phyloP scores from a whole-genome alignment of 2,329 filamentous ascomycete genomes.

The Fusarium mexicanum region DNA sequence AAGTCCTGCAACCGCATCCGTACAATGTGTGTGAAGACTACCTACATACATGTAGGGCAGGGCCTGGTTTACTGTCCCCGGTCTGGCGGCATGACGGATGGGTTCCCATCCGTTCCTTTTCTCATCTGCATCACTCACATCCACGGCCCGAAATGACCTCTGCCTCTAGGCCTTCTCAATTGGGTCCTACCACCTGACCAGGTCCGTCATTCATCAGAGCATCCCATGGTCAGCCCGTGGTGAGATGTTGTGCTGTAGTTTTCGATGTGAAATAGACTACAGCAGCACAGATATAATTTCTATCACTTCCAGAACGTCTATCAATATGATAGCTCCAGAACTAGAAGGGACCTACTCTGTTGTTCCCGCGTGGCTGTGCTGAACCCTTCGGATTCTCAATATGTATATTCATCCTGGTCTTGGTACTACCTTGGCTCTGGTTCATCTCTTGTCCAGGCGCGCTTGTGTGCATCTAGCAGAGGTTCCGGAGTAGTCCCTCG shows the following conservation, averaged over 20 bases:
- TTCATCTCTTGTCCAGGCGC: not conserved
- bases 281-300: not conserved
- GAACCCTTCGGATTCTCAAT: constrained; percentile 11
- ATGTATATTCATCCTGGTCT: constrained; percentile 8
- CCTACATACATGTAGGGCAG: constrained; percentile 26
- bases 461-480: constrained; percentile 2
- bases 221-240: constrained; percentile 30
- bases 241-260: constrained; percentile 18
- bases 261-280: not conserved
- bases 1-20: constrained; percentile 15
- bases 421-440: constrained; percentile 4
- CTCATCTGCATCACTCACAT: constrained; percentile 33
- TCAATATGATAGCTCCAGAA: constrained; percentile 10
- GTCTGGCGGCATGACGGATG: constrained; percentile 33
- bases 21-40: constrained; percentile 18
- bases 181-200: constrained; percentile 39
- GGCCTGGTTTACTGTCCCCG: constrained; percentile 11
- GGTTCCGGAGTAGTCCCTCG: constrained; percentile 9
- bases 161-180: constrained; percentile 38
- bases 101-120: constrained; percentile 34
- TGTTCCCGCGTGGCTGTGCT: constrained; percentile 33
- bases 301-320: constrained; percentile 1
- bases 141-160: constrained; percentile 33
- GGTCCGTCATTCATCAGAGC: constrained; percentile 28
- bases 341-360: constrained; percentile 18